Evolutionary conservation across 306 rosid species (phyloP), one percentile per base, ranked within the genome.

Genomic region (Canavalia gladiata): DNA sequence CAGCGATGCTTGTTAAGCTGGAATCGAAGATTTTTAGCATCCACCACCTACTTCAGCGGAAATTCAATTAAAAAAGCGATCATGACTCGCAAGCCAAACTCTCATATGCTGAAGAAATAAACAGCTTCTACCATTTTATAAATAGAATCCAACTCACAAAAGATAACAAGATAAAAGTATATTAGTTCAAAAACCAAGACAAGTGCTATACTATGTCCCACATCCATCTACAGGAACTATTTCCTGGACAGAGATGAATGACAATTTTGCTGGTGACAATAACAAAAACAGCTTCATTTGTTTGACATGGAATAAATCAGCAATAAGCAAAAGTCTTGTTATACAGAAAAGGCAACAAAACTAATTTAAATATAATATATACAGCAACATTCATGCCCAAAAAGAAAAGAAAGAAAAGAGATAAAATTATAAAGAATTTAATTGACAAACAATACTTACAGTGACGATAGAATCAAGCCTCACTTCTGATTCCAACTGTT

Each of bases 391-490:
- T n/a, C 4, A 29, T 8, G 12, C 33, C 2, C 7, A 13, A 11
- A 49, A 41, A 46, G 69, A 1, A 34, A 1, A 12, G 13, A 42
- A 0, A 54, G 1, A 29, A 51, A 35, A 52, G 30, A 43, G 39
- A 76, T 43, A 41, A 18, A 18, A 43, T 28, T 18, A 46, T 0
- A 78, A 66, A 35, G 51, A 39, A 39, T 50, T 39, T 58, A 28
- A 68, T 46, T 51, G 49, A 46, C 33, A 72, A 76, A 75, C 62
- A 25, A 58, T 65, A 82, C 99, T 87, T 35, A 95, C 99, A 0
- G 98, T 91, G 88, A 95, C 84, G 37, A 93, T 95, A 68, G 99
- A 95, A 77, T 95, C 99, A 59, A 95, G 98, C 89, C 84, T 90
- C 70, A 95, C 96, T 4, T 77, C 72, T 5, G 99, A 88, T 84